These are phyloP conservation scores for Helotiales sp. DNA, from an alignment of 2,329 filamentous ascomycete species.

Conservation along the genomic window DNA sequence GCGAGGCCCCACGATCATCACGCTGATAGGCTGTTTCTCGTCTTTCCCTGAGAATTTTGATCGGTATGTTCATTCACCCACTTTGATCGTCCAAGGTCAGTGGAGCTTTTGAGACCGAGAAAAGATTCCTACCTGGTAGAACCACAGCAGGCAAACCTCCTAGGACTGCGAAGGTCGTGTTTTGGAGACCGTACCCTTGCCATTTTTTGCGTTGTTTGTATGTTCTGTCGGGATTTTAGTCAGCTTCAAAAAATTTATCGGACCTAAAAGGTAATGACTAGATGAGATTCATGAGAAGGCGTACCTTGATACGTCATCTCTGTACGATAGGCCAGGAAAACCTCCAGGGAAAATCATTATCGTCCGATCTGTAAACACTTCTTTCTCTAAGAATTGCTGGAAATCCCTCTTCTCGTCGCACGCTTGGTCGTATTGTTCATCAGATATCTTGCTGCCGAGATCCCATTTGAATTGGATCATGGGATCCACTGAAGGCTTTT, in stretches of 20 bases:
- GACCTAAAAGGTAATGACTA: too few relatives aligned
- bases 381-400: constrained; percentile 20
- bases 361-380: constrained; percentile 23
- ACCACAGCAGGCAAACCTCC: constrained; percentile 30
- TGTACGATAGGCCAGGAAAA: constrained; percentile 13
- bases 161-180: constrained; percentile 28
- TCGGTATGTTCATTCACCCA: constrained; percentile 26
- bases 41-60: constrained; percentile 21
- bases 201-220: constrained; percentile 25
- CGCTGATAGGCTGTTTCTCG: constrained; percentile 29
- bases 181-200: constrained; percentile 33
- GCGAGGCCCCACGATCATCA: constrained; percentile 29
- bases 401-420: constrained; percentile 19
- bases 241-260: not conserved
- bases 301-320: constrained; percentile 19
- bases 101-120: not conserved
- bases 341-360: constrained; percentile 30
- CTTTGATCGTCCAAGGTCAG: constrained; percentile 12
- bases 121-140: constrained; percentile 27
- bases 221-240: not conserved
- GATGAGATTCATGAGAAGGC: too few relatives aligned
- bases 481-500: constrained; percentile 19
- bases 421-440: constrained; percentile 17
- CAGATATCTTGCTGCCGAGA: constrained; percentile 23
- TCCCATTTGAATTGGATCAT: constrained; percentile 29